These are phyloP conservation scores for Bipolaris oryzae DNA, from an alignment of 2,329 filamentous ascomycete genomes.

Conservation along the genomic window DNA sequence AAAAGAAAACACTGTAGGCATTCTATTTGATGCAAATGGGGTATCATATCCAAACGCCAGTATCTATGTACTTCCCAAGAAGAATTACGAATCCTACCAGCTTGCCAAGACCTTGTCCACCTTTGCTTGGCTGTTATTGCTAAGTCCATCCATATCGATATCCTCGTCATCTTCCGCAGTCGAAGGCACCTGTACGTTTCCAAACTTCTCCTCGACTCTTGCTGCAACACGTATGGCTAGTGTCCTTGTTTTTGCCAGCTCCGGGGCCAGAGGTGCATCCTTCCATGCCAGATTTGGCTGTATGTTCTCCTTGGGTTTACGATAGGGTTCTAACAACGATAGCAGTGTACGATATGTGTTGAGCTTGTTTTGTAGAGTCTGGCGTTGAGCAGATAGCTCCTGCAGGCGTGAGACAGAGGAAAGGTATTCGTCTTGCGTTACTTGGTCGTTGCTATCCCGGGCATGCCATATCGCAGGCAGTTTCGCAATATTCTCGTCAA, in stretches of 20 bases:
- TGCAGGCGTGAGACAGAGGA: conserved; percentile 55
- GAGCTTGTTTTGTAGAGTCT: conserved; percentile 55
- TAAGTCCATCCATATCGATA: conserved; percentile 28
- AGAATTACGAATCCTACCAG: conserved; percentile 22
- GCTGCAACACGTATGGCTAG: conserved; percentile 53
- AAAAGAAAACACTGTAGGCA: background rate
- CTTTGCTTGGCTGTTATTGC: conserved; percentile 27
- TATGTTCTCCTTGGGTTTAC: conserved; percentile 53
- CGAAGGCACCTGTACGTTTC: conserved; percentile 35
- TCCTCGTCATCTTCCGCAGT: conserved; percentile 33
- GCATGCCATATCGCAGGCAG: conserved; percentile 32
- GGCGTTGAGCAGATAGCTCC: conserved; percentile 57
- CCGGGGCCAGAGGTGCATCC: conserved; percentile 68
- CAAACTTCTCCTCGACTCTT: conserved; percentile 40
- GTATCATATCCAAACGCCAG: conserved; percentile 22
- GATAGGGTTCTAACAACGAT: conserved; percentile 59
- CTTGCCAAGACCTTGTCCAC: conserved; percentile 33
- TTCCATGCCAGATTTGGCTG: conserved; percentile 72
- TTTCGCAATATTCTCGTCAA: conserved; percentile 43
- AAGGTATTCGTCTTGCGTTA: conserved; percentile 42
- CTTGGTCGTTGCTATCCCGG: conserved; percentile 15
- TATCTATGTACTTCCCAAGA: background rate
- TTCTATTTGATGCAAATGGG: background rate
- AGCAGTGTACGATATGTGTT: conserved; percentile 57
- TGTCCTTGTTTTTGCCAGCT: conserved; percentile 70